Evolutionary conservation across 2,329 filamentous ascomycete genomes (phyloP), one percentile per base, ranked within the genome.

Genomic region (Hymenoscyphus occultus): DNA sequence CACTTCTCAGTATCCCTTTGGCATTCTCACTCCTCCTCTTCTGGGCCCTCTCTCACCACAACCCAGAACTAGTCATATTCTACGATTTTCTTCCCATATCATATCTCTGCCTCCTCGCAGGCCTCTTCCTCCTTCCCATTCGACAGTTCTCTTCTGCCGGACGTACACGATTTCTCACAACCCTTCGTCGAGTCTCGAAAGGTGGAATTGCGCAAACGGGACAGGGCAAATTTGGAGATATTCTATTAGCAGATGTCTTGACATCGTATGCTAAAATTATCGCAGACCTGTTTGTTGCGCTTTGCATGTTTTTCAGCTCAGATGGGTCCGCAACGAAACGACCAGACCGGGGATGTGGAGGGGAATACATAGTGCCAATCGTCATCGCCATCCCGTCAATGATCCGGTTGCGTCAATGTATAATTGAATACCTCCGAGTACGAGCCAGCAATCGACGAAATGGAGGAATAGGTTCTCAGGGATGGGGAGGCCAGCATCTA

Each of bases 241-340:
- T 98, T 61, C 80, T 99, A 65, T 86, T 99, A 19, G 93, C 95
- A 40, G 95, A 99, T 83, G 94, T 93, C 63, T 80, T 98, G 71
- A 99, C 95, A 54, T 96, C 91, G 73, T 99, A 98, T 77, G 90
- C 94, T 67, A 97, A 96, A 77, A 90, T 97, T 39, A 82, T 96
- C 35, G 94, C 89, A 31, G 95, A 99, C 77, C 80, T 97, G 13
- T 97, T 93, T 76, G 90, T 98, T 63, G 88, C 88, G 59, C 78
- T 93, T 35, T 98, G 93, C 85, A 97, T 97, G 94, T 93, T 96
- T 77, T 86, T 96, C 74, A 85, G 85, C 0, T 79, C 83, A 3
- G 84, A 84, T 3, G 85, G 87, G 54, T 90, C 89, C 61, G 91
- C 92, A 32, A 97, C 93, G 0, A 88, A 87, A 39, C 86, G 87